Base-by-base conservation (phyloP, 2,329 filamentous ascomycete genomes). In the Sporothrix schenckii region DNA sequence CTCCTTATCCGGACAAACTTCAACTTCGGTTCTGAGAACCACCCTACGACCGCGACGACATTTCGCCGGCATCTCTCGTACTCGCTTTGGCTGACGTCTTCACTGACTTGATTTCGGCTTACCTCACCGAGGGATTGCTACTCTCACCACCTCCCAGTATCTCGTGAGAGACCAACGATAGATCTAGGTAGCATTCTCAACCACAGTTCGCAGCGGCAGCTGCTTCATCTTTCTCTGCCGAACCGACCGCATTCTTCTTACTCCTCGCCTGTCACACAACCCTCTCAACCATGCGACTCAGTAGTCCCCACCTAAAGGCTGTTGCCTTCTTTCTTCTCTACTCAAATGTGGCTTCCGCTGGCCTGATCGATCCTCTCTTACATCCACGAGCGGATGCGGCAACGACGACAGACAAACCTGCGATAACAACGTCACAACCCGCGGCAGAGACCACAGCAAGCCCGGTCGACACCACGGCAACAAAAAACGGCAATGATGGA, bases 311-410 rank as follows among this genome's bases (percentile, higher is more conserved):
- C 47, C 34, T 73, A 3, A 63, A 69, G 66, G 74, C 72, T 27
- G 58, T 73, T 44, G 53, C 69, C 24, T 74, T 72, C 69, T 54
- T 74, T 13, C 53, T 72, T 47, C 69, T 74, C 2, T 75, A 41
- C 47, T 67, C 67, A 24, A 68, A 75, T 60, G 19, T 73, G 34
- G 73, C 54, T n/a, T 21, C 68, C 7, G 74, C 74, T 13, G 73
- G 69, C 16, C 68, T 70, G 13, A 71, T 72, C 39, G 41, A 72
- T n/a, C 72, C 72, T 27, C 52, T 63, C n/a, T 44, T 71, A 14
- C 69, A 69, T 27, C 13, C 69, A 27, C 71, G 68, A 41, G 73
- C 72, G 41, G 72, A 70, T 27, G 39, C 68, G 16, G 53, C 65
- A 24, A 49, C 65, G 13, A 70, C 72, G 13, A 72, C 68, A 2